phyloP scores from a whole-genome alignment of 129 eudicot species.

The carrot (Daucus carota) region DNA sequence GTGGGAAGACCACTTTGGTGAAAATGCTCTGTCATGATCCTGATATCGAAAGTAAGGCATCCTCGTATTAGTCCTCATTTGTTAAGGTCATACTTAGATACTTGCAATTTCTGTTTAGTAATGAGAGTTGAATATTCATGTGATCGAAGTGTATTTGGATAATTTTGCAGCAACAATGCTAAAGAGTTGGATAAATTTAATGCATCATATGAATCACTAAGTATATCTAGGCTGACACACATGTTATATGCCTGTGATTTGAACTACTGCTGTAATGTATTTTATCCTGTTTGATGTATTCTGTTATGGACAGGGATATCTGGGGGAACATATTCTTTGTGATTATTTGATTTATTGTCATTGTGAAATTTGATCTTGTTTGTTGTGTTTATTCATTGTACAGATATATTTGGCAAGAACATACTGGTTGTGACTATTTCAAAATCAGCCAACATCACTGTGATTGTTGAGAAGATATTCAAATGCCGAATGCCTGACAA shows the following conservation, averaged over 20 bases:
- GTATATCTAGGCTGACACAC: no score
- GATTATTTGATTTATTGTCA: no score
- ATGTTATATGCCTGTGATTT: background rate
- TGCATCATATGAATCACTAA: background rate
- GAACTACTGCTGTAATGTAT: background rate
- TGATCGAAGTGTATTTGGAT: background rate
- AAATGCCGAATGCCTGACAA: background rate
- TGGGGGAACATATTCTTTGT: background rate
- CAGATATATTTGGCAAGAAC: constrained; percentile 26
- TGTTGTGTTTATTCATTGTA: background rate
- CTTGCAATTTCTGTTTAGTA: no score
- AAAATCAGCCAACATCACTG: constrained; percentile 16
- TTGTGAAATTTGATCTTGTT: background rate
- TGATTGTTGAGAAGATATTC: constrained; percentile 21
- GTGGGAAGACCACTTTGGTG: constrained; percentile 27
- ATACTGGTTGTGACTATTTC: constrained; percentile 38
- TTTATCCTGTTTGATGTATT: background rate
- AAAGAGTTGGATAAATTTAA: no score
- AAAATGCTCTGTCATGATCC: constrained; percentile 21
- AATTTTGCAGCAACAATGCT: no score
- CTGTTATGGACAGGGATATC: background rate
- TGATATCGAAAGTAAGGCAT: constrained; percentile 15
- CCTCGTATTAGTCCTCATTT: background rate
- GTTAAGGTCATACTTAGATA: background rate
- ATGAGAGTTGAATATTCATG: background rate